Conservation (phyloP, 1,284 basidiomycete species). For the Tilletia setariae region DNA sequence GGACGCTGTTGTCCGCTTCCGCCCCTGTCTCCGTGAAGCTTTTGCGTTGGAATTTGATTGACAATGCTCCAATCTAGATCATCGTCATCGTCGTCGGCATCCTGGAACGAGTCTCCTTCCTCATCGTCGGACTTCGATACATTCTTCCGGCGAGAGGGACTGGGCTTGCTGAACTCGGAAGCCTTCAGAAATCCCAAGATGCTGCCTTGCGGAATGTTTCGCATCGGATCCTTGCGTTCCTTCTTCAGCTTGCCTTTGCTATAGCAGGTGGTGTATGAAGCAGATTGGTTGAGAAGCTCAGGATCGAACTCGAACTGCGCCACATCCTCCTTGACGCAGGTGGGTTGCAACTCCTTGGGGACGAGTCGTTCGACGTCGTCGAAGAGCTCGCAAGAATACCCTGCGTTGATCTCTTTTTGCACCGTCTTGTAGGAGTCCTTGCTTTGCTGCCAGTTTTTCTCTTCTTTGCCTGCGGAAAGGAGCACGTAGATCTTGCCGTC, state of each 20-base stretch:
- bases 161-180: conserved; percentile 27
- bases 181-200: conserved; percentile 42
- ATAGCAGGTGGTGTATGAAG: conserved; percentile 9
- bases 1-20: not conserved
- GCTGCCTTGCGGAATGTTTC: conserved; percentile 40
- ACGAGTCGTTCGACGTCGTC: conserved; percentile 83
- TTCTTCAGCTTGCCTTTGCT: conserved; percentile 24
- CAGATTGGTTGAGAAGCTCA: conserved; percentile 28
- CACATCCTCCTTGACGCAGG: conserved; percentile 74
- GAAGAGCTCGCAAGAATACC: conserved; percentile 67
- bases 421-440: conserved; percentile 83
- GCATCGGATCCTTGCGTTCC: conserved; percentile 39
- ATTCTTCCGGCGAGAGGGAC: not conserved
- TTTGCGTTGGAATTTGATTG: conserved; percentile 3
- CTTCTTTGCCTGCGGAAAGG: conserved; percentile 87
- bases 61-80: conserved; percentile 21
- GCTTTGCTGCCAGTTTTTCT: conserved; percentile 84
- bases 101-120: conserved; percentile 8
- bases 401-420: conserved; percentile 78
- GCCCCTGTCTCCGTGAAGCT: not conserved
- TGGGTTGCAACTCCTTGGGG: conserved; percentile 72
- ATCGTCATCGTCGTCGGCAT: conserved; percentile 32
- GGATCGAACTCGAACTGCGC: conserved; percentile 54
- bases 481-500: conserved; percentile 86
- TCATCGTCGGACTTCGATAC: not conserved